phyloP scores from a whole-genome alignment of 176 grass and related monocot species.

The Pontederia crassipes region DNA sequence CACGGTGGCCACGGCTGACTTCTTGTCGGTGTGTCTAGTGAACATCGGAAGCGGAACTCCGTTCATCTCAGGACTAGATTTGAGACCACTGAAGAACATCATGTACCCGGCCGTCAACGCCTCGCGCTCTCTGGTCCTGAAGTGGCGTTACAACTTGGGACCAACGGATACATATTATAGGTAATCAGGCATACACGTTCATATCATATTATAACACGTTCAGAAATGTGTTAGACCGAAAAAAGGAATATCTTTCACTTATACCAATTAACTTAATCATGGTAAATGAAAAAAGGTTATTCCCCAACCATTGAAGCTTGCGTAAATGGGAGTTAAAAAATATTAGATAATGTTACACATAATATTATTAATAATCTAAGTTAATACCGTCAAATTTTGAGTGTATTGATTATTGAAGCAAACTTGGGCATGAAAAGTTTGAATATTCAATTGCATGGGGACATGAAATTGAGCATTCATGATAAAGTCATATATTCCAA shows the following conservation, averaged over 20 bases:
- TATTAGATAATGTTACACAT: too few species aligned
- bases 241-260: not conserved
- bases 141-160: not conserved
- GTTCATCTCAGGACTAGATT: slow-evolving; percentile 42
- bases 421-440: too few species aligned
- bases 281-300: too few species aligned
- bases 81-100: slow-evolving; percentile 22
- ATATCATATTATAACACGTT: too few species aligned
- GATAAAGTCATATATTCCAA: too few species aligned
- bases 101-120: slow-evolving; percentile 34
- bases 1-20: slow-evolving; percentile 14
- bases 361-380: too few species aligned
- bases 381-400: too few species aligned
- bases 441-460: too few species aligned
- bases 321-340: too few species aligned
- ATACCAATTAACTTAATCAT: too few species aligned
- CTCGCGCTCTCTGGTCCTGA: not conserved
- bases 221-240: not conserved
- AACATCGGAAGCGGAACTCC: slow-evolving; percentile 38
- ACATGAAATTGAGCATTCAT: too few species aligned
- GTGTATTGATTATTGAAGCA: too few species aligned
- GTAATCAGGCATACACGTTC: not conserved
- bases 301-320: not conserved
- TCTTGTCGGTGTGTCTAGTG: slow-evolving; percentile 40
- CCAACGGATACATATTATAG: not conserved